Base-by-base conservation (phyloP, 768 basidiomycete genomes). In the Pisolithus sp. region DNA sequence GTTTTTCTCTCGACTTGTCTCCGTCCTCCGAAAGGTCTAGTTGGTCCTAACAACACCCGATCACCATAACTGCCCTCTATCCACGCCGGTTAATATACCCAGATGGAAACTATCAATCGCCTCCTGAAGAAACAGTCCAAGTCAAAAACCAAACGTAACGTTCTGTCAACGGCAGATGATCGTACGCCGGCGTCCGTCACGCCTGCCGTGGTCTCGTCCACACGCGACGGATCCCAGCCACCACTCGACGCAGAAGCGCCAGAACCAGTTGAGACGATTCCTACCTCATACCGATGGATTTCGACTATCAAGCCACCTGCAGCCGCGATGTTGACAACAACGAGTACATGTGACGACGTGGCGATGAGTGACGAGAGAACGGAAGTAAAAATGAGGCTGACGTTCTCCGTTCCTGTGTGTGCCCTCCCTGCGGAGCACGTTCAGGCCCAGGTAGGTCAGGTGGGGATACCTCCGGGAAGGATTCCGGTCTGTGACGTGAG, bases 31-130 rank as follows among this genome's bases (percentile, higher is more conserved):
- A n/a, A 45, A 17, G 15, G 26, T 45, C 26, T 30, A n/a, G 26
- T 9, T 30, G 12, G 43, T 28, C 43, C 42, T 43, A 12, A 43
- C 23, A 23, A 7, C 18, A 28, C 8, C 43, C 13, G 17, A 23
- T 12, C 15, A 26, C 43, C 18, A 20, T 21, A 13, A 13, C 7
- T 7, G 12, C 6, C 17, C 6, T 34, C 10, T 26, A 34, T 52
- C n/a, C 51, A 15, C 15, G 18, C 8, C 23, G 34, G 34, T 31
- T 12, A 6, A 34, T 31, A 30, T 20, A 39, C 30, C 18, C 58
- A 91, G 87, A 82, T 82, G 21, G 91, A 93, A 60, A 93, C 91
- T 0, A 93, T 93, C 65, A 92, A 92, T 59, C 84, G 91, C 24
- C 76, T 93, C 13, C 77, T 93, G 47, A 90, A 90, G 65, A 93